Evolutionary conservation across 805 yeast genomes (phyloP).

Genomic region (Lipomyces orientalis): DNA sequence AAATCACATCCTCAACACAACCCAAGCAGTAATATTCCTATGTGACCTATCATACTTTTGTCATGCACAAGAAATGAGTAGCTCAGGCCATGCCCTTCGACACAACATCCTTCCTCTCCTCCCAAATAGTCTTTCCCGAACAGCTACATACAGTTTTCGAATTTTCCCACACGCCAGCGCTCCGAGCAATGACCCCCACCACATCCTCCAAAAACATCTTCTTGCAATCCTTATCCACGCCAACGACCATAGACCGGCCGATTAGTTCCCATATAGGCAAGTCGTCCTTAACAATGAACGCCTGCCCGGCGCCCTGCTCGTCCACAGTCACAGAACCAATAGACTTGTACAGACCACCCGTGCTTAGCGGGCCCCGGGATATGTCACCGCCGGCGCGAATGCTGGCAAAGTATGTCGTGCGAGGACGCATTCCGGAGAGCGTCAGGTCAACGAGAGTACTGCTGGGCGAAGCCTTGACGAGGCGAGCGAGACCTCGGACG

Average conservation of each 20-base stretch:
- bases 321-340: constrained; percentile 48
- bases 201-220: constrained; percentile 28
- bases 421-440: constrained; percentile 65
- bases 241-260: constrained; percentile 55
- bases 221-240: constrained; percentile 47
- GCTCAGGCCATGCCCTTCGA: constrained; percentile 53
- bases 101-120: constrained; percentile 82
- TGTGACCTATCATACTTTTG: not conserved
- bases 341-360: constrained; percentile 60
- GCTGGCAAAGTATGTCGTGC: constrained; percentile 71
- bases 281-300: constrained; percentile 32
- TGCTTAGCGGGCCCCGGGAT: constrained; percentile 69
- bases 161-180: constrained; percentile 98
- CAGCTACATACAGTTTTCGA: constrained; percentile 92
- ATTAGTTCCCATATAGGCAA: constrained; percentile 35
- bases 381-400: constrained; percentile 77
- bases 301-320: constrained; percentile 31
- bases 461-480: constrained; percentile 66
- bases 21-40: not conserved
- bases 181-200: constrained; percentile 90
- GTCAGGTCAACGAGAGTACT: constrained; percentile 76
- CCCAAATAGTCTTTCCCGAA: constrained; percentile 95
- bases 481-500: constrained; percentile 85
- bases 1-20: not conserved
- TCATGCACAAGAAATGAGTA: not conserved